A percentile compares a stretch with the other conserved stretches of the same genome.
phyloP scores from a whole-genome alignment of 371 early-diverging fungal genomes.

The Nematocida ironsii region DNA sequence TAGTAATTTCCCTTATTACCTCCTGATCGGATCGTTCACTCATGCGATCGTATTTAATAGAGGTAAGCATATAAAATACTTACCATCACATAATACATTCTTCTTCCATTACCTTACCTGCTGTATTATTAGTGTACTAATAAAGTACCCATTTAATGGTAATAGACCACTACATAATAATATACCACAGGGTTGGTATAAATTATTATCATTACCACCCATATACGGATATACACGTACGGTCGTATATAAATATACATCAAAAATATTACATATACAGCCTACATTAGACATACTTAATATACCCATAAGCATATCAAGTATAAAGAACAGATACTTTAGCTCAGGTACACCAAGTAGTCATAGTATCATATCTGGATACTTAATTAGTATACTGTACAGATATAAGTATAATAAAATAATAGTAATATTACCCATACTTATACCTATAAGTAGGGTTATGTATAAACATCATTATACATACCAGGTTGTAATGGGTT shows the following conservation, averaged over 20 bases:
- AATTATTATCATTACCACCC: neutral
- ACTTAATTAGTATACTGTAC: neutral
- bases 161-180: neutral
- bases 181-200: slow-evolving; percentile 38
- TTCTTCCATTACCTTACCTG: slow-evolving; percentile 2
- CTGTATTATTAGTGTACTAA: slow-evolving; percentile 44
- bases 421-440: neutral
- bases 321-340: slow-evolving; percentile 16
- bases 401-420: neutral
- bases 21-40: slow-evolving; percentile 17
- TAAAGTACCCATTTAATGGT: slow-evolving; percentile 46
- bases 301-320: slow-evolving; percentile 17
- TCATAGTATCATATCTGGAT: slow-evolving; percentile 48
- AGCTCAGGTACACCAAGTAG: slow-evolving; percentile 54
- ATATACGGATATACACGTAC: neutral
- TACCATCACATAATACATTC: slow-evolving; percentile 17
- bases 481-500: slow-evolving; percentile 37
- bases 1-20: slow-evolving; percentile 30
- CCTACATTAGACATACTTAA: slow-evolving; percentile 27
- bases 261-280: slow-evolving; percentile 1
- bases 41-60: slow-evolving; percentile 20
- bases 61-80: neutral
- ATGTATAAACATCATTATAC: slow-evolving; percentile 29
- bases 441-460: slow-evolving; percentile 16
- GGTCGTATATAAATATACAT: neutral